These are phyloP conservation scores for Nyctanthes arbortristis DNA, from an alignment of 257 asterid species.

Conservation along the genomic window DNA sequence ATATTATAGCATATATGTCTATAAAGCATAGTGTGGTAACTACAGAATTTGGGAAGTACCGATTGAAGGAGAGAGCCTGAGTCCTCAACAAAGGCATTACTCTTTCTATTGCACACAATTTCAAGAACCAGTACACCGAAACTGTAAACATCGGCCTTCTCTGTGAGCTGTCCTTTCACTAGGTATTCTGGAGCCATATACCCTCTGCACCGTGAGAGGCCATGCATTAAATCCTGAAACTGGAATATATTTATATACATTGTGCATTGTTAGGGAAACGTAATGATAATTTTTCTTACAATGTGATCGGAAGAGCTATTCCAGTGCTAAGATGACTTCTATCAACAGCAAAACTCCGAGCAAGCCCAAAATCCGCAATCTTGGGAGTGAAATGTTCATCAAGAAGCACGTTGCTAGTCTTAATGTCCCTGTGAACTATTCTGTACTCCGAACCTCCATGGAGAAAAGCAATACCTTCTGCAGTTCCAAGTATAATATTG, in stretches of 20 bases:
- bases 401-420: slow-evolving; percentile 82
- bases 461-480: slow-evolving; percentile 80
- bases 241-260: not conserved
- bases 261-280: not conserved
- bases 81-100: slow-evolving; percentile 64
- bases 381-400: slow-evolving; percentile 65
- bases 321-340: slow-evolving; percentile 90
- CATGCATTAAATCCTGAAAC: not conserved
- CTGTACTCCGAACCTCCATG: slow-evolving; percentile 65
- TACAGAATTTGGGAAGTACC: slow-evolving; percentile 33
- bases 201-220: slow-evolving; percentile 53
- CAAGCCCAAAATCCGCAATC: slow-evolving; percentile 93
- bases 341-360: slow-evolving; percentile 73
- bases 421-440: slow-evolving; percentile 85
- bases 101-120: slow-evolving; percentile 70
- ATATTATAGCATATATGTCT: not conserved
- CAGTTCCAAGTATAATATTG: slow-evolving; percentile 68
- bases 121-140: slow-evolving; percentile 89
- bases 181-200: slow-evolving; percentile 98
- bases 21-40: not conserved
- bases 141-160: slow-evolving; percentile 90
- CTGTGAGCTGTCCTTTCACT: slow-evolving; percentile 92
- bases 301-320: slow-evolving; percentile 93
- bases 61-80: slow-evolving; percentile 74
- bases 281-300: slow-evolving; percentile 46